These are phyloP conservation scores for Agaricus subrufescens DNA, from an alignment of 768 basidiomycete genomes.

Conservation along the genomic window DNA sequence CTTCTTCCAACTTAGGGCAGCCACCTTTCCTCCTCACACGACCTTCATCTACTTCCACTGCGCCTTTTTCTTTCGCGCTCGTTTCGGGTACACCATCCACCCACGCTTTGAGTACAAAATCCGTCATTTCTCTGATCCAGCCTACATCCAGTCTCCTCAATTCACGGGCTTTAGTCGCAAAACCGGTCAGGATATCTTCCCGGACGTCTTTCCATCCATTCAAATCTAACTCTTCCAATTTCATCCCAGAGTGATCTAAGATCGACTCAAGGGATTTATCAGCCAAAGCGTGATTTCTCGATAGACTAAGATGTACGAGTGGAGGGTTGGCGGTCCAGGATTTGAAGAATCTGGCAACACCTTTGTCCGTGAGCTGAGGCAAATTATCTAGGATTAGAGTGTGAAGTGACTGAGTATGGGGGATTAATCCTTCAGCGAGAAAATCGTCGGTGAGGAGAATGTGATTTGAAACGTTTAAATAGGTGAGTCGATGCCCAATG, in stretches of 20 bases:
- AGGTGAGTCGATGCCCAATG: constrained; percentile 51
- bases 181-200: constrained; percentile 33
- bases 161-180: constrained; percentile 29
- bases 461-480: constrained; percentile 73
- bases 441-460: constrained; percentile 53
- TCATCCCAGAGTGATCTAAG: constrained; percentile 60
- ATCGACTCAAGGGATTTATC: constrained; percentile 54
- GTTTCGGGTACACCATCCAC: constrained; percentile 31
- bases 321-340: constrained; percentile 47
- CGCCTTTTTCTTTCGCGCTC: not conserved
- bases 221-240: constrained; percentile 59
- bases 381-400: constrained; percentile 53
- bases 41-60: not conserved
- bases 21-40: constrained; percentile 20
- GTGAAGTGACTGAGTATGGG: constrained; percentile 41
- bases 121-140: constrained; percentile 80
- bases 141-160: constrained; percentile 71
- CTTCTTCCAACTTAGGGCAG: constrained; percentile 35
- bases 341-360: constrained; percentile 65
- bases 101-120: constrained; percentile 74
- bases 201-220: constrained; percentile 72
- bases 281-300: constrained; percentile 55
- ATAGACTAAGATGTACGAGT: constrained; percentile 51
- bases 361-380: constrained; percentile 62
- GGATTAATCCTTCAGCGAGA: constrained; percentile 55